Evolutionary conservation across 805 yeast genomes (phyloP), one percentile per base, ranked within the genome.

Genomic region (Saturnispora saitoi): DNA sequence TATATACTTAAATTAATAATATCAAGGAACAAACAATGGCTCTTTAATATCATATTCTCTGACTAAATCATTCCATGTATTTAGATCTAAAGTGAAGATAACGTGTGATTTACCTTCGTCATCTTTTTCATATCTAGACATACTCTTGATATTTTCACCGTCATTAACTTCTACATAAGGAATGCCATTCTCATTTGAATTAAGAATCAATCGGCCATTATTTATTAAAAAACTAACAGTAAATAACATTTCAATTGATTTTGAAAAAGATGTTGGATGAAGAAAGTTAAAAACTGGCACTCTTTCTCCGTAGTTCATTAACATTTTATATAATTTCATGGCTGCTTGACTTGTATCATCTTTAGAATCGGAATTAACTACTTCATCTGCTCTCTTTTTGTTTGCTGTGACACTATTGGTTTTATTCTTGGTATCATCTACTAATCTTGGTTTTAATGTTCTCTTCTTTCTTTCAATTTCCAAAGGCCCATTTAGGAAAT

Each of bases 201-300:
- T 77, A 20, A 88, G 55, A 22, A 69, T 66, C 32, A 88, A 63
- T 55, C 71, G 77, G 0, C 86, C 89, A 57, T 86, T 95, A 56
- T 81, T 77, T 2, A 88, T 77, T 41, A 91, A 66, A 58, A 90
- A 89, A 60, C 95, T 84, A 0, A 86, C 74, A 58, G 81, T 86
- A 58, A 90, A 90, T 57, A 91, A 65, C 59, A 87, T 88, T 62
- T 91, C 97, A 2, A 90, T 81, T 1, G 89, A 76, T 60, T 83
- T 89, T 1, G 84, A 70, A 63, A 83, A 90, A 6, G 91, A 82
- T 14, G 66, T 52, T 0, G 96, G 96, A 60, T 91, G 81, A 17
- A 90, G 69, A 45, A 86, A 75, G 52, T 72, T 69, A 58, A 78
- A 86, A 42, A 89, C 68, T 48, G 78, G 77, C 8, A 88, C 70